phyloP scores from a whole-genome alignment of 2,329 filamentous ascomycete species.

The Paramyrothecium sp. region DNA sequence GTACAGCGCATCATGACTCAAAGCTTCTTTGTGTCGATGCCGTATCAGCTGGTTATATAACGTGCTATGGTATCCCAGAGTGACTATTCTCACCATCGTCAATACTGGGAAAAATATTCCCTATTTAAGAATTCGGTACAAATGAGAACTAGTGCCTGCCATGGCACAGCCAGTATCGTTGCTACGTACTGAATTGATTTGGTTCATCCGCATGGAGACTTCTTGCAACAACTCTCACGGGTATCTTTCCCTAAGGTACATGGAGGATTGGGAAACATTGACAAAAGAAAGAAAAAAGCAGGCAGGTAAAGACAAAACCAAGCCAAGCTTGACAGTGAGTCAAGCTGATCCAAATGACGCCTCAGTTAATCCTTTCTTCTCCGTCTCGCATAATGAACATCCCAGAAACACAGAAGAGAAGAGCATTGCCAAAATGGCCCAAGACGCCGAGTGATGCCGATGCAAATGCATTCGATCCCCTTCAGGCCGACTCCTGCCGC shows the following conservation, averaged over 20 bases:
- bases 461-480: neutral
- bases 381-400: too few relatives aligned
- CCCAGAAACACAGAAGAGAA: too few relatives aligned
- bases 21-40: too few relatives aligned
- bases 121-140: too few relatives aligned
- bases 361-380: neutral
- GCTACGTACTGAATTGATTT: neutral
- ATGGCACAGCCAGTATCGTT: too few relatives aligned
- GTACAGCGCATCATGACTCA: too few relatives aligned
- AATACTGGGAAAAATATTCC: too few relatives aligned
- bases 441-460: neutral
- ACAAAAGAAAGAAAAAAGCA: neutral
- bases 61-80: too few relatives aligned
- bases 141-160: too few relatives aligned
- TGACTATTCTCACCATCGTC: too few relatives aligned
- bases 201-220: neutral
- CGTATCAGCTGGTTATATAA: too few relatives aligned
- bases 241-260: conserved; percentile 20
- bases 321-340: neutral
- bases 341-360: neutral
- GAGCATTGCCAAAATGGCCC: neutral
- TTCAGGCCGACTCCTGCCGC: neutral
- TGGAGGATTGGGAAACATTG: neutral
- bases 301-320: neutral
- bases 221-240: conserved; percentile 17